Evolutionary conservation across 2,329 filamentous ascomycete genomes (phyloP).

Genomic region (Magnaporthiopsis incrustans): DNA sequence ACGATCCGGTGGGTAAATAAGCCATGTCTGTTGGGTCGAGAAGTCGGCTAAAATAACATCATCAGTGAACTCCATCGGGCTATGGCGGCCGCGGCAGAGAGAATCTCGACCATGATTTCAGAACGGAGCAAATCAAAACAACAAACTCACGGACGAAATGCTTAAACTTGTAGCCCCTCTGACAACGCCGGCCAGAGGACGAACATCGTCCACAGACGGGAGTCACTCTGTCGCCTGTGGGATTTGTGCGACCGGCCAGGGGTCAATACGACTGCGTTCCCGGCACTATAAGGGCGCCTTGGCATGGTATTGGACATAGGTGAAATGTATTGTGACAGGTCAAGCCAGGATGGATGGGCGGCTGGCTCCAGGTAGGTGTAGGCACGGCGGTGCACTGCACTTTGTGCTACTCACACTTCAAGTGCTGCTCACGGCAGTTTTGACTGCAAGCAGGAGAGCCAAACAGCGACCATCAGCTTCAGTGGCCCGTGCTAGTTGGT

Average conservation of each 20-base stretch:
- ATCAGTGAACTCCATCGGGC: background rate
- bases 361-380: background rate
- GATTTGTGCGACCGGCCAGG: background rate
- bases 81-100: background rate
- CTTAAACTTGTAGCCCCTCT: constrained; percentile 25
- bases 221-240: constrained; percentile 30
- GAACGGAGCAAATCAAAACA: too few relatives aligned
- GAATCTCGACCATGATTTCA: too few relatives aligned
- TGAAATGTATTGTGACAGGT: background rate
- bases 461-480: background rate
- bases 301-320: background rate
- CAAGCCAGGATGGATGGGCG: background rate
- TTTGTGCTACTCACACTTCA: constrained; percentile 31
- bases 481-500: background rate
- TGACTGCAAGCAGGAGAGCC: constrained; percentile 22
- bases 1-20: constrained; percentile 21
- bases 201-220: constrained; percentile 25
- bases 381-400: background rate
- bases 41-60: constrained; percentile 17
- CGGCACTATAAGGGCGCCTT: background rate
- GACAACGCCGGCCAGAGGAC: constrained; percentile 19
- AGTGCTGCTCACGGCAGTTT: constrained; percentile 38
- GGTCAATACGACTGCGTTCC: background rate
- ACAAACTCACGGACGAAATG: constrained; percentile 16
- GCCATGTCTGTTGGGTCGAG: constrained; percentile 23